Evolutionary conservation across 2,329 filamentous ascomycete species (phyloP).

Genomic region (Monilinia aucupariae): DNA sequence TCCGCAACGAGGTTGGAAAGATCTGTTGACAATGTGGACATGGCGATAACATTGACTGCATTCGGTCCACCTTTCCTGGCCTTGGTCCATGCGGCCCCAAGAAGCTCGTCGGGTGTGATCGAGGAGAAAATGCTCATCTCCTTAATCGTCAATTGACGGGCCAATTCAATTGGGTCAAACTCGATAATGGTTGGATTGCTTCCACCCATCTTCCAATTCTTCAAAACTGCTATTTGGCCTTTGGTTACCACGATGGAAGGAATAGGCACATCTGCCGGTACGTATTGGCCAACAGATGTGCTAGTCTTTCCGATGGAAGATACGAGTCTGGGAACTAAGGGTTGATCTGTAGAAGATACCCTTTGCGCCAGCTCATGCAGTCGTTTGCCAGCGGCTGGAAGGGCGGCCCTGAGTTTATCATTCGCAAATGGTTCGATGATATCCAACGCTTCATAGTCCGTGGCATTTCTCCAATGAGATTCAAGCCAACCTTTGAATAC

Average conservation of each 20-base stretch:
- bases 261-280: constrained; percentile 64
- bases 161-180: constrained; percentile 85
- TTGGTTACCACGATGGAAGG: constrained; percentile 67
- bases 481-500: constrained; percentile 97
- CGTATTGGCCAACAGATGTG: constrained; percentile 64
- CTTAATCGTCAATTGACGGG: constrained; percentile 86
- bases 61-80: constrained; percentile 59
- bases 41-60: constrained; percentile 85
- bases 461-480: constrained; percentile 84
- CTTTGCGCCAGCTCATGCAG: constrained; percentile 74
- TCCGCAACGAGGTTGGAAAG: constrained; percentile 89
- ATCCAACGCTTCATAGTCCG: constrained; percentile 69
- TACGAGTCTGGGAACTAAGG: constrained; percentile 74
- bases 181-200: constrained; percentile 71
- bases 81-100: constrained; percentile 92
- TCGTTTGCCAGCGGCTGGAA: constrained; percentile 76
- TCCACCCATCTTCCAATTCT: constrained; percentile 69
- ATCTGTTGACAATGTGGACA: constrained; percentile 89
- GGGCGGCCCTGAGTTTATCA: constrained; percentile 57
- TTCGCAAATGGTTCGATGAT: constrained; percentile 77
- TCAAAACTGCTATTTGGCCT: constrained; percentile 67
- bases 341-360: constrained; percentile 66
- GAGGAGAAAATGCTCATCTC: constrained; percentile 88
- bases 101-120: constrained; percentile 85
- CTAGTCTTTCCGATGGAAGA: constrained; percentile 86